These are phyloP conservation scores for Daldinia sp. DNA, from an alignment of 2,329 filamentous ascomycete species.

Conservation along the genomic window DNA sequence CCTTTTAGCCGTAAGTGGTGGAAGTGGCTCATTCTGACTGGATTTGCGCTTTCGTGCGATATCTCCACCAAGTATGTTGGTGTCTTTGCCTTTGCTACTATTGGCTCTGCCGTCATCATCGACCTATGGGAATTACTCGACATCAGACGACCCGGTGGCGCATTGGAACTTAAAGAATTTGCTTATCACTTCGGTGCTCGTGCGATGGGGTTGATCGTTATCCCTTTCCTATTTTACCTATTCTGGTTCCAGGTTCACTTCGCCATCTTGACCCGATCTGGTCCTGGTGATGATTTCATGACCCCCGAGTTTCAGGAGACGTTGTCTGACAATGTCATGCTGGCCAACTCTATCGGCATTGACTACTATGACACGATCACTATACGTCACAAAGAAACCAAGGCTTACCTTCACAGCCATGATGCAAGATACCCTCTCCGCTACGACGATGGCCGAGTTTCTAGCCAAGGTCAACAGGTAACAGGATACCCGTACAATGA, in stretches of 20 bases:
- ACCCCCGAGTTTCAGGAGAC: conserved; percentile 98
- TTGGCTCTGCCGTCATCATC: conserved; percentile 91
- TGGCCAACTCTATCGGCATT: conserved; percentile 83
- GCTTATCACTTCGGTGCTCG: conserved; percentile 90
- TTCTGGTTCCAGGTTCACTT: conserved; percentile 99
- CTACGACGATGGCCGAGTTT: conserved; percentile 97
- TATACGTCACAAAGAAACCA: conserved; percentile 96
- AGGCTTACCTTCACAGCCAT: conserved; percentile 95
- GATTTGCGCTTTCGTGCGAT: conserved; percentile 93
- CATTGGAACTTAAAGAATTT: conserved; percentile 81
- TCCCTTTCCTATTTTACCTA: conserved; percentile 97
- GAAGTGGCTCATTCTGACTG: conserved; percentile 98
- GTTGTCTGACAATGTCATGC: conserved; percentile 92
- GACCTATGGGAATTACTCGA: conserved; percentile 96
- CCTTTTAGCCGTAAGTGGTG: conserved; percentile 97
- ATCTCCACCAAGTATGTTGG: conserved; percentile 99
- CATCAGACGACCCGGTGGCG: conserved; percentile 82
- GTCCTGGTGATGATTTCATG: conserved; percentile 99
- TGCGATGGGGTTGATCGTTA: conserved; percentile 82
- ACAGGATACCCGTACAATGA: conserved; percentile 98
- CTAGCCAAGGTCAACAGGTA: conserved; percentile 96
- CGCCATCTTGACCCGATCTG: conserved; percentile 83
- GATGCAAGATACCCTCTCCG: conserved; percentile 86
- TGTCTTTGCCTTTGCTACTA: conserved; percentile 94
- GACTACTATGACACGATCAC: conserved; percentile 90